A percentile compares a stretch with the other conserved stretches of the same genome.
phyloP scores from a whole-genome alignment of 2,329 filamentous ascomycete species.

The Chrysoporthe cubensis region DNA sequence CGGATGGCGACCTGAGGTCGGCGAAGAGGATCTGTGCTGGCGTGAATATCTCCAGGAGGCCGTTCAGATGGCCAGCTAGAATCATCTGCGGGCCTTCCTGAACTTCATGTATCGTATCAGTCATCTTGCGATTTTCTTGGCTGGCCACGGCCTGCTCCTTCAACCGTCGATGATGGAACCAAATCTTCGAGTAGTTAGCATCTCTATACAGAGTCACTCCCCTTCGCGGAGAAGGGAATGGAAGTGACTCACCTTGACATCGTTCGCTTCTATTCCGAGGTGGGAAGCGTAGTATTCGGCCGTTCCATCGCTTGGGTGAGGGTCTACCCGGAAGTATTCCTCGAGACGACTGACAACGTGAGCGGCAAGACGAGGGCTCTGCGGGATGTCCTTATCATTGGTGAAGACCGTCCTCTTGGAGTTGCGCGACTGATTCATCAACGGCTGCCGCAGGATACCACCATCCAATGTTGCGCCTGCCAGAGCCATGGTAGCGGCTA shows the following conservation, averaged over 20 bases:
- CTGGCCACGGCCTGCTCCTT: conserved; percentile 50
- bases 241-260: conserved; percentile 49
- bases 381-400: conserved; percentile 41
- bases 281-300: conserved; percentile 59
- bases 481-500: conserved; percentile 24
- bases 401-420: conserved; percentile 45
- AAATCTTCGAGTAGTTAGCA: conserved; percentile 38
- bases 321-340: conserved; percentile 54
- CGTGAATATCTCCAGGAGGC: conserved; percentile 54
- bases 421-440: conserved; percentile 51
- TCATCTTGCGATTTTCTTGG: conserved; percentile 49
- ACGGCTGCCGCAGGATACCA: conserved; percentile 45
- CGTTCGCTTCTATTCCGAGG: conserved; percentile 53
- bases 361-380: conserved; percentile 50
- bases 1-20: conserved; percentile 51
- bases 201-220: not conserved
- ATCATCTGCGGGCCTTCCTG: conserved; percentile 50
- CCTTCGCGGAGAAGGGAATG: not conserved
- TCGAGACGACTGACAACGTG: conserved; percentile 57
- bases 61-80: conserved; percentile 54
- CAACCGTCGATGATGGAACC: conserved; percentile 59
- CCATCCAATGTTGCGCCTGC: conserved; percentile 32
- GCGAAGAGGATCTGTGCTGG: conserved; percentile 51
- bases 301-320: conserved; percentile 53
- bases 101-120: conserved; percentile 39